These are phyloP conservation scores for Sugiyamaella japonica DNA, from an alignment of 1,139 yeast species.

Conservation along the genomic window DNA sequence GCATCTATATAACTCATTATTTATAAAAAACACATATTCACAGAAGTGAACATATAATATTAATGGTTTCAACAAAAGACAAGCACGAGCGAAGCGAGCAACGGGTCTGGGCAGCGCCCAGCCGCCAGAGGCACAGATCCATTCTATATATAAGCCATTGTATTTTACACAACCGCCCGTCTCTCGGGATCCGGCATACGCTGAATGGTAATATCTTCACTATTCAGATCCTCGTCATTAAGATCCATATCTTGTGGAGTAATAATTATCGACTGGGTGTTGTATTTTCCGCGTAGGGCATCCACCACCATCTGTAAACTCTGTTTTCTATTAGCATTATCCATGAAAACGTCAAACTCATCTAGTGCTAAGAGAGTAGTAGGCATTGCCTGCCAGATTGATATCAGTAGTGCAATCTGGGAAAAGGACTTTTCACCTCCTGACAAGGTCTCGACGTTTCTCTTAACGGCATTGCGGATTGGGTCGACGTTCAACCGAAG, in stretches of 20 bases:
- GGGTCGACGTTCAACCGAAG: slow-evolving; percentile 35
- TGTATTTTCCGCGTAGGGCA: slow-evolving; percentile 58
- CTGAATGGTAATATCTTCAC: slow-evolving; percentile 65
- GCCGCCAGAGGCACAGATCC: no score
- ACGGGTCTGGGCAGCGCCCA: no score
- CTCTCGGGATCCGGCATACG: slow-evolving; percentile 58
- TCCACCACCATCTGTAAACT: slow-evolving; percentile 74
- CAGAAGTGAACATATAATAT: no score
- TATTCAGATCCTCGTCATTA: slow-evolving; percentile 63
- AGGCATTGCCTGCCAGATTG: slow-evolving; percentile 93
- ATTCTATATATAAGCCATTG: background rate
- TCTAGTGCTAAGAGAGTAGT: slow-evolving; percentile 86
- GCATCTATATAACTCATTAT: no score
- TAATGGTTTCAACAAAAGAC: no score
- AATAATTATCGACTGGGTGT: slow-evolving; percentile 85
- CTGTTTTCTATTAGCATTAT: slow-evolving; percentile 80
- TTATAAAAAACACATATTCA: no score
- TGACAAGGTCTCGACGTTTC: slow-evolving; percentile 81
- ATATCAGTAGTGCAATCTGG: slow-evolving; percentile 80
- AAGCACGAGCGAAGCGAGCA: no score
- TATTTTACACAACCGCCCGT: background rate
- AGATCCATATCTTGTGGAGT: slow-evolving; percentile 85
- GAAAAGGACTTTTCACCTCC: slow-evolving; percentile 98
- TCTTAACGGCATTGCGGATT: slow-evolving; percentile 54
- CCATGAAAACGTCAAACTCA: slow-evolving; percentile 98